Evolutionary conservation across 2,329 filamentous ascomycete species (phyloP).

Genomic region (Calonectria honghensis): DNA sequence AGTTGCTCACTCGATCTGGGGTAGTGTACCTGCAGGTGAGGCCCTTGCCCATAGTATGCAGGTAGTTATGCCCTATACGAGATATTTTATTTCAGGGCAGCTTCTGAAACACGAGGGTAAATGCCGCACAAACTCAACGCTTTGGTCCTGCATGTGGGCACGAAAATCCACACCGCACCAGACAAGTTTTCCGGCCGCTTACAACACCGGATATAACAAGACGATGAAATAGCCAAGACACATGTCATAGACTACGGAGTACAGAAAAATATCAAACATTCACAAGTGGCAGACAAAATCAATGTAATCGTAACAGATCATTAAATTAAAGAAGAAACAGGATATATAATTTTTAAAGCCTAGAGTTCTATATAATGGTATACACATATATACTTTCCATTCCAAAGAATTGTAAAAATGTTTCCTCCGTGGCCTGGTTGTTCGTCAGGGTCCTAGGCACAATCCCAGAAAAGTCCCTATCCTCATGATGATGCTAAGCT

Average conservation of each 20-base stretch:
- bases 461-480: neutral
- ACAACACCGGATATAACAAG: neutral
- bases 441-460: neutral
- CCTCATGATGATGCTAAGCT: neutral
- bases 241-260: too few relatives aligned
- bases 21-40: neutral
- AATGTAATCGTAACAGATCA: neutral
- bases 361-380: slow-evolving; percentile 14
- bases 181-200: neutral
- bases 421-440: slow-evolving; percentile 9
- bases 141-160: neutral
- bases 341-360: slow-evolving; percentile 19
- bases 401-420: slow-evolving; percentile 22
- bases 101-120: neutral
- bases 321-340: slow-evolving; percentile 23
- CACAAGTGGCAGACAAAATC: neutral
- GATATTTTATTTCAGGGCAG: neutral
- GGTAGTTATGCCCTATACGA: neutral
- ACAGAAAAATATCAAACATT: neutral
- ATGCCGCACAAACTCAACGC: slow-evolving; percentile 5
- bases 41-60: neutral
- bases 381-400: neutral
- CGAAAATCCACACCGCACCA: neutral
- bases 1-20: neutral
- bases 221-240: neutral